phyloP scores from a whole-genome alignment of 768 basidiomycete genomes.

The Gyrodon lividus region DNA sequence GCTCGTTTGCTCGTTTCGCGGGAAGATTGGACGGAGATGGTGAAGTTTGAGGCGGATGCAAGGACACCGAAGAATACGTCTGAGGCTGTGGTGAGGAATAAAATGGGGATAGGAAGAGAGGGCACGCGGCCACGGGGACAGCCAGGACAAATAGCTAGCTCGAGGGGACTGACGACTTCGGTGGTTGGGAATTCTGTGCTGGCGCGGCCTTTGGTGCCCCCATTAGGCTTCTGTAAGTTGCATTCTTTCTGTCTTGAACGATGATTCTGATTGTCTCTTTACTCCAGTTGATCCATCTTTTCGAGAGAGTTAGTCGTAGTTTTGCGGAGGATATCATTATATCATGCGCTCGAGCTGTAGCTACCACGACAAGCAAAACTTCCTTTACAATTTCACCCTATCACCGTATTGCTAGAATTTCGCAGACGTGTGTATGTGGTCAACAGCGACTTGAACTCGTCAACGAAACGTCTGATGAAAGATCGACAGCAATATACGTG shows the following conservation, averaged over 20 bases:
- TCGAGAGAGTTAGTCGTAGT: constrained; percentile 10
- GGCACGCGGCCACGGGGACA: neutral
- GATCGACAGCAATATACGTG: neutral
- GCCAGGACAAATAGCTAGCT: neutral
- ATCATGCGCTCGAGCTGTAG: neutral
- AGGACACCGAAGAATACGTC: neutral
- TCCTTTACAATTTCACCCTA: neutral
- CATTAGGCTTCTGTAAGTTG: constrained; percentile 25
- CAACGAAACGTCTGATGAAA: neutral
- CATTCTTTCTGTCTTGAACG: neutral
- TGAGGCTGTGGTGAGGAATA: neutral
- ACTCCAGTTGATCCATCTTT: constrained; percentile 25
- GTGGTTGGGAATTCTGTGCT: neutral
- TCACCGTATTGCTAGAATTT: no score
- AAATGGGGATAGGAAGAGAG: neutral
- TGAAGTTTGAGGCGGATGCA: constrained; percentile 40
- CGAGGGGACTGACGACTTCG: constrained; percentile 9
- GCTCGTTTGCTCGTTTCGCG: constrained; percentile 39
- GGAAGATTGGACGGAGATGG: constrained; percentile 48
- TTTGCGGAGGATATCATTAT: constrained; percentile 2
- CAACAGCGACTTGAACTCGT: neutral
- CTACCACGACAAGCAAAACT: neutral
- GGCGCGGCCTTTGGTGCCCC: constrained; percentile 6
- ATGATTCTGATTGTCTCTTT: neutral
- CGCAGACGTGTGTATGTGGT: no score